phyloP scores from a whole-genome alignment of 176 grass and related monocot species.

The Urochloa ruziziensis region DNA sequence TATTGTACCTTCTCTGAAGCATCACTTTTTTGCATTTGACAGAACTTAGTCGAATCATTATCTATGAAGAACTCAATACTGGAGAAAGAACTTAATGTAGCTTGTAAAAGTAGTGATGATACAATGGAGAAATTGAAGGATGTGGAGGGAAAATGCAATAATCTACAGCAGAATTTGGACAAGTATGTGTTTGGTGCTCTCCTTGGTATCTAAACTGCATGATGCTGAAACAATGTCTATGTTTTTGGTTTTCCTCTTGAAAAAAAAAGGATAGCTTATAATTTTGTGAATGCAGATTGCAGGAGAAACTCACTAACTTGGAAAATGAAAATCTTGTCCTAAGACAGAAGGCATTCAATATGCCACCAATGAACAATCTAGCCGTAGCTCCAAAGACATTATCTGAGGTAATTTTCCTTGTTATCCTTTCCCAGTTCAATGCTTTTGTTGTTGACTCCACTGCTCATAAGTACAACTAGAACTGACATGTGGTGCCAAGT shows the following conservation, averaged over 20 bases:
- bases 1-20: neutral
- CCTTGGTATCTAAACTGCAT: neutral
- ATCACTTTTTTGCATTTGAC: constrained; percentile 41
- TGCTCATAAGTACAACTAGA: neutral
- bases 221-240: constrained; percentile 3
- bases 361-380: constrained; percentile 48
- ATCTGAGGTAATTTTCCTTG: constrained; percentile 62
- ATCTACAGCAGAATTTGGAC: constrained; percentile 80
- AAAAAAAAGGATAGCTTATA: constrained; percentile 18
- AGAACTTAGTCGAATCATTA: constrained; percentile 79
- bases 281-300: constrained; percentile 61
- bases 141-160: constrained; percentile 67
- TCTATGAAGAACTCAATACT: constrained; percentile 65
- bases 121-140: constrained; percentile 89
- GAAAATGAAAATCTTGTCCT: constrained; percentile 94
- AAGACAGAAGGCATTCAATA: constrained; percentile 69
- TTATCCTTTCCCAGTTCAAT: constrained; percentile 12
- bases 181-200: constrained; percentile 56
- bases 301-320: constrained; percentile 74
- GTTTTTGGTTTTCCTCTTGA: neutral
- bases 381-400: constrained; percentile 44
- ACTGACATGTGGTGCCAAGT: neutral
- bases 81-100: constrained; percentile 70
- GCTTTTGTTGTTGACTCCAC: neutral
- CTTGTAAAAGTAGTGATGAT: constrained; percentile 66